These are phyloP conservation scores for Suhomyces sp. DNA, from an alignment of 805 yeast genomes.

Conservation along the genomic window DNA sequence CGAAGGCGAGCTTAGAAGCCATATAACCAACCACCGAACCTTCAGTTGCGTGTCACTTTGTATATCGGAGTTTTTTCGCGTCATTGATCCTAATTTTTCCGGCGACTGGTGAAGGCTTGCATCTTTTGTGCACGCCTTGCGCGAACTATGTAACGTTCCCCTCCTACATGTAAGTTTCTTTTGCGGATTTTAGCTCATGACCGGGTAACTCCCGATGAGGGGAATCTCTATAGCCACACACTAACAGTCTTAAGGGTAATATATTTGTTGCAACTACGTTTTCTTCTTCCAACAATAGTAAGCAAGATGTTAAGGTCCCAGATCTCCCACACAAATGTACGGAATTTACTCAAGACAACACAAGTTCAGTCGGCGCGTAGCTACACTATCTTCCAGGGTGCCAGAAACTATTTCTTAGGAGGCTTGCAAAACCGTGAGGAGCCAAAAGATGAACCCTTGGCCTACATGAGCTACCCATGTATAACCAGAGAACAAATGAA, in stretches of 20 bases:
- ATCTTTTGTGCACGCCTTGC: background rate
- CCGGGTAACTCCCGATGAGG: conserved; percentile 1
- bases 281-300: background rate
- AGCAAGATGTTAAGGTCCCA: background rate
- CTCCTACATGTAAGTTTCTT: background rate
- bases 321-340: background rate
- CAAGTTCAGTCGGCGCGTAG: background rate
- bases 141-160: background rate
- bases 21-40: background rate
- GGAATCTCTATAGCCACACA: background rate
- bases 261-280: background rate
- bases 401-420: conserved; percentile 21
- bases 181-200: background rate
- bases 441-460: conserved; percentile 27
- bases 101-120: background rate
- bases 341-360: background rate
- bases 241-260: background rate
- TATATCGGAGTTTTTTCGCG: background rate
- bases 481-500: conserved; percentile 39
- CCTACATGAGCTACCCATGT: conserved; percentile 41
- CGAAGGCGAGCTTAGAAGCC: background rate
- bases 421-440: conserved; percentile 8
- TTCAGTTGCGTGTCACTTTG: background rate
- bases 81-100: background rate
- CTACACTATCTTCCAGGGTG: conserved; percentile 17